These are phyloP conservation scores for Acanthamoeba divionensis DNA, from an alignment of 208 protist species.

Conservation along the genomic window DNA sequence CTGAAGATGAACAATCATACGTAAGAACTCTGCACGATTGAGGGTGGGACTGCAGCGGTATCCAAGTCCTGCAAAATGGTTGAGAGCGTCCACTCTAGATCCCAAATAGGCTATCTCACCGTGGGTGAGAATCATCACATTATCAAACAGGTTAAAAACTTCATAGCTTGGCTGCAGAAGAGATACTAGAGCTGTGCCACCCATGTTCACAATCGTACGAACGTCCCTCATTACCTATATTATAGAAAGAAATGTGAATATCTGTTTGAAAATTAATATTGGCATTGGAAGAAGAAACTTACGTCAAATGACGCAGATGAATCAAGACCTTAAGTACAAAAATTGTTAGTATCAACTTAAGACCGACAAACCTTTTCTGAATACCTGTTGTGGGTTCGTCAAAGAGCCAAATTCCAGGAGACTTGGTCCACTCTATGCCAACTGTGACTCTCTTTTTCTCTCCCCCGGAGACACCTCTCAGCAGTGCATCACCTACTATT, in stretches of 20 bases:
- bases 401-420: slow-evolving; percentile 4
- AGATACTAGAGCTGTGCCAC: not conserved
- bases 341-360: too few relatives aligned
- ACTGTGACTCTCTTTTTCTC: slow-evolving; percentile 54
- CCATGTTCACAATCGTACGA: not conserved
- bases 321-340: not conserved
- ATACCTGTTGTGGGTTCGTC: slow-evolving; percentile 43
- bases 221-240: slow-evolving; percentile 4
- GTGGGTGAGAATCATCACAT: slow-evolving; percentile 49
- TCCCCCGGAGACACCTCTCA: slow-evolving; percentile 47
- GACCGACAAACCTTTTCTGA: too few relatives aligned
- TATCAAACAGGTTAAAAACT: slow-evolving; percentile 52
- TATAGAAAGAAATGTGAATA: not conserved
- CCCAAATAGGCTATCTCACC: slow-evolving; percentile 62
- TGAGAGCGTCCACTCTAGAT: not conserved
- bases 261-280: not conserved
- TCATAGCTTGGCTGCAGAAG: slow-evolving; percentile 45
- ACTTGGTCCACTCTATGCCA: slow-evolving; percentile 41
- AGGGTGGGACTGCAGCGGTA: slow-evolving; percentile 44
- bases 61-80: slow-evolving; percentile 55
- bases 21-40: slow-evolving; percentile 66
- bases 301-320: slow-evolving; percentile 34
- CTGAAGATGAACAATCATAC: not conserved
- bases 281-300: not conserved
- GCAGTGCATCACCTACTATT: slow-evolving; percentile 27